Percentiles rank a stretch among this genome's conserved stretches.
Conservation (phyloP, 1,284 basidiomycete species). For the Wallemia mellicola region DNA sequence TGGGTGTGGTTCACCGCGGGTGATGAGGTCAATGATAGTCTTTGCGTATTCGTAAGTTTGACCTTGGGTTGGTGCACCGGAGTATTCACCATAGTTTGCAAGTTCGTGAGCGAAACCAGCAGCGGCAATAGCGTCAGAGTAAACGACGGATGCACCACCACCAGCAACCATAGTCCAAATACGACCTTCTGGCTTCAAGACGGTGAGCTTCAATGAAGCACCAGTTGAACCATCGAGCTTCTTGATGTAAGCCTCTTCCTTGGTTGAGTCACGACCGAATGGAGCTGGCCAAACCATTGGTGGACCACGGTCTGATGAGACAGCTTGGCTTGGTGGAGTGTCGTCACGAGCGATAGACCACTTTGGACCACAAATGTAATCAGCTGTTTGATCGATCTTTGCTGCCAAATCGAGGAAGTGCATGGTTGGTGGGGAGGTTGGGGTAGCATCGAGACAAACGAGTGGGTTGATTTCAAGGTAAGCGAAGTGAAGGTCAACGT, state of each 20-base stretch:
- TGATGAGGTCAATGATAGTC: conserved; percentile 91
- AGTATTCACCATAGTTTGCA: conserved; percentile 99
- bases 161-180: conserved; percentile 99
- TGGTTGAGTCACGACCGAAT: conserved; percentile 90
- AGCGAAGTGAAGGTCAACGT: conserved; percentile 89
- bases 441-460: conserved; percentile 60
- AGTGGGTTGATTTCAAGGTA: conserved; percentile 99
- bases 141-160: conserved; percentile 42
- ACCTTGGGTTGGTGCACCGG: conserved; percentile 86
- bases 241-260: conserved; percentile 97
- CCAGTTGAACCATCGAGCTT: conserved; percentile 90
- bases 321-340: conserved; percentile 23
- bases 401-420: conserved; percentile 98
- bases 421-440: conserved; percentile 44
- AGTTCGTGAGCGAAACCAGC: conserved; percentile 91
- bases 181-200: conserved; percentile 74
- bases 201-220: conserved; percentile 91
- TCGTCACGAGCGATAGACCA: conserved; percentile 94
- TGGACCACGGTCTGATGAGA: conserved; percentile 73
- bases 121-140: conserved; percentile 73
- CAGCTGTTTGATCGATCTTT: conserved; percentile 95
- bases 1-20: conserved; percentile 48
- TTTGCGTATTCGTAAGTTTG: conserved; percentile 99
- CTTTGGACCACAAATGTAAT: conserved; percentile 91
- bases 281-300: conserved; percentile 60